These are phyloP conservation scores for Termitomyces sp. DNA, from an alignment of 768 basidiomycete species.

Conservation along the genomic window DNA sequence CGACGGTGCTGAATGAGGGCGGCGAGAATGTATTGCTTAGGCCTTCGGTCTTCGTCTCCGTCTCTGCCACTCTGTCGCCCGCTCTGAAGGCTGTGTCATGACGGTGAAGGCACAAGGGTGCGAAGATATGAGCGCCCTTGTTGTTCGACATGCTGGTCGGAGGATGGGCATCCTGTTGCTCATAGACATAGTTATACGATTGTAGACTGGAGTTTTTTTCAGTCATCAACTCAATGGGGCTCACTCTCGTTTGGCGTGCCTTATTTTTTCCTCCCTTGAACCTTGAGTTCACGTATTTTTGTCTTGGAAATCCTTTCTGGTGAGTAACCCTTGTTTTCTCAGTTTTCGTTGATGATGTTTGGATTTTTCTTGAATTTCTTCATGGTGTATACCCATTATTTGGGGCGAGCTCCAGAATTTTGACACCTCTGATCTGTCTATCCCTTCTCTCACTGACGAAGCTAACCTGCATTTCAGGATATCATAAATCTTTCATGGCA, in stretches of 20 bases:
- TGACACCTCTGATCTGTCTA: slow-evolving; percentile 48
- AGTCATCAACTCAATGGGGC: slow-evolving; percentile 85
- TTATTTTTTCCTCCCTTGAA: slow-evolving; percentile 51
- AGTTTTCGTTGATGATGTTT: slow-evolving; percentile 46
- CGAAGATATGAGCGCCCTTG: slow-evolving; percentile 74
- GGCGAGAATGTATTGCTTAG: slow-evolving; percentile 42
- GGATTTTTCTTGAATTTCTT: slow-evolving; percentile 77
- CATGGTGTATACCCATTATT: slow-evolving; percentile 69
- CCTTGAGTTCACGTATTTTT: slow-evolving; percentile 39
- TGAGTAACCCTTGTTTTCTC: not conserved
- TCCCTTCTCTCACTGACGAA: not conserved
- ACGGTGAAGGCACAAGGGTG: slow-evolving; percentile 41
- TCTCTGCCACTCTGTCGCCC: slow-evolving; percentile 56
- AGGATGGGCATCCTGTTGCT: slow-evolving; percentile 55
- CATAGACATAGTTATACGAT: slow-evolving; percentile 90
- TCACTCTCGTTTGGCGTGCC: slow-evolving; percentile 72
- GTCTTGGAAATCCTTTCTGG: not conserved
- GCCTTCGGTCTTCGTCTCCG: slow-evolving; percentile 30
- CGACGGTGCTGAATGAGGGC: slow-evolving; percentile 52
- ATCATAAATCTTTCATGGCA: not conserved
- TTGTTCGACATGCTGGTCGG: slow-evolving; percentile 37
- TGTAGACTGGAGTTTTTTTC: slow-evolving; percentile 34
- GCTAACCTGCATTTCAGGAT: not conserved
- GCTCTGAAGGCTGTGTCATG: slow-evolving; percentile 22
- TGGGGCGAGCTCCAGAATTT: slow-evolving; percentile 71